Evolutionary conservation across 1,139 yeast genomes (phyloP).

Genomic region (Zygosaccharomyces pseudobailii): DNA sequence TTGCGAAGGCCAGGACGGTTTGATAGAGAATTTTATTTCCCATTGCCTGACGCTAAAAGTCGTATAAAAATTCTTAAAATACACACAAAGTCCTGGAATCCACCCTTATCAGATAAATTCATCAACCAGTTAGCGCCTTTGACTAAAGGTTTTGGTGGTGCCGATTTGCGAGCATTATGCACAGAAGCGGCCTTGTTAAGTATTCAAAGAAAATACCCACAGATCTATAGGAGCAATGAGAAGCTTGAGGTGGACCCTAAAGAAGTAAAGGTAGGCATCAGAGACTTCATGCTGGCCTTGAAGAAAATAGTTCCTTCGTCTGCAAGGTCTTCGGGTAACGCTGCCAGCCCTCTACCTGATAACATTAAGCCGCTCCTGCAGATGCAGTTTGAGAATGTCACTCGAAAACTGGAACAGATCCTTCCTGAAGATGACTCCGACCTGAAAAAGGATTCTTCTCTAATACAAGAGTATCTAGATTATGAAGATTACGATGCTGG

Average conservation of each 20-base stretch:
- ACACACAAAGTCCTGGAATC: conserved; percentile 87
- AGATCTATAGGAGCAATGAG: conserved; percentile 73
- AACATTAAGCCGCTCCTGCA: conserved; percentile 60
- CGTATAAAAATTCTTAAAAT: conserved; percentile 73
- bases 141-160: conserved; percentile 98
- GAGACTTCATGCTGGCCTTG: conserved; percentile 82
- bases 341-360: conserved; percentile 76
- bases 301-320: conserved; percentile 90
- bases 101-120: conserved; percentile 57
- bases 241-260: conserved; percentile 71
- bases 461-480: conserved; percentile 32
- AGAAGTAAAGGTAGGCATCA: conserved; percentile 69
- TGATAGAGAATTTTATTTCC: conserved; percentile 94
- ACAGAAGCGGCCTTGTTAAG: conserved; percentile 93
- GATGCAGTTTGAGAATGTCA: conserved; percentile 45
- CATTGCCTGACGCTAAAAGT: conserved; percentile 80
- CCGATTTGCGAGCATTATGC: conserved; percentile 89
- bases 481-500: conserved; percentile 25
- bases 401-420: conserved; percentile 48
- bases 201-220: conserved; percentile 90
- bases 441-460: conserved; percentile 27
- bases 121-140: conserved; percentile 64
- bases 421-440: conserved; percentile 49
- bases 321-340: conserved; percentile 73
- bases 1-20: conserved; percentile 95